Evolutionary conservation across 2,329 filamentous ascomycete species (phyloP).

Genomic region (Juglanconis sp.): DNA sequence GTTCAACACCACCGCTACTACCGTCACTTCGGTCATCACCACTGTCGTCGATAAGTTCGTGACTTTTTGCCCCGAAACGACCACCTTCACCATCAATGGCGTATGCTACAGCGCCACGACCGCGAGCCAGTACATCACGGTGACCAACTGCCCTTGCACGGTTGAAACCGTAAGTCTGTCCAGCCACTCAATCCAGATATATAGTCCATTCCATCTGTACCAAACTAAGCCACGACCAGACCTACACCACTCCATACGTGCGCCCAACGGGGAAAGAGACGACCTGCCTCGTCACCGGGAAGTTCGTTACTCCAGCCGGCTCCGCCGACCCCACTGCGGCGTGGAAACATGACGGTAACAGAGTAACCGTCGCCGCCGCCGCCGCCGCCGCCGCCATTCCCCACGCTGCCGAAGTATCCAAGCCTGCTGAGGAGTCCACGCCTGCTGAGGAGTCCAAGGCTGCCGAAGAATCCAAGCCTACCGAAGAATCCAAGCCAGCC

Average conservation of each 20-base stretch:
- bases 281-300: neutral
- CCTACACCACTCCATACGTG: neutral
- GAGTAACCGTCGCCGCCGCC: too few relatives aligned
- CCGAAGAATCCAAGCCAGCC: too few relatives aligned
- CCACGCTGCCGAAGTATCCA: neutral
- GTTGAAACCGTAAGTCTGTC: slow-evolving; percentile 21
- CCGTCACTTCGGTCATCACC: slow-evolving; percentile 22
- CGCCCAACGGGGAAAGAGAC: too few relatives aligned
- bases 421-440: too few relatives aligned
- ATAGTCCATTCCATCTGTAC: neutral
- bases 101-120: slow-evolving; percentile 53
- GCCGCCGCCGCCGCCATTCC: neutral
- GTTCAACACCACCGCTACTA: neutral
- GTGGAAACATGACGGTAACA: too few relatives aligned
- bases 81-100: slow-evolving; percentile 47
- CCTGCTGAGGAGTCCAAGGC: too few relatives aligned
- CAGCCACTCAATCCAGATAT: neutral
- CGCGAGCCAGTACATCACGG: slow-evolving; percentile 42
- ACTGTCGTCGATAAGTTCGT: slow-evolving; percentile 32
- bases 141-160: slow-evolving; percentile 54
- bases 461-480: too few relatives aligned
- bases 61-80: slow-evolving; percentile 46
- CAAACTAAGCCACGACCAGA: neutral
- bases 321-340: too few relatives aligned
- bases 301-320: neutral